Evolutionary conservation across 2,329 filamentous ascomycete species (phyloP), one percentile per base, ranked within the genome.

Genomic region (Aureobasidium sp.): DNA sequence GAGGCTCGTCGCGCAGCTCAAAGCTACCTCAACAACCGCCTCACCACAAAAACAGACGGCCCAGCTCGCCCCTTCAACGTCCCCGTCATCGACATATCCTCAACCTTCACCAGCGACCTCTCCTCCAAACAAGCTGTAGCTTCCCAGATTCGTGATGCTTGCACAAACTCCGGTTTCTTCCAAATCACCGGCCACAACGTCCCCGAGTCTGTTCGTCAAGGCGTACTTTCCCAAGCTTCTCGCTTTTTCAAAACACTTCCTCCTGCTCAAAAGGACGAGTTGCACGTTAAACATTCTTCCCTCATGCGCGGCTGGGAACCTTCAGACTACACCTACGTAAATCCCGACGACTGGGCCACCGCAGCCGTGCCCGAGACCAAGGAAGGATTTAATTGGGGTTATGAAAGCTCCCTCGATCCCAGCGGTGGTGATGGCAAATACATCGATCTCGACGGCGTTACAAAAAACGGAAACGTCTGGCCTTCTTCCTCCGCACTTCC

Each of bases 221-320:
- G 74, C 0, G 72, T 77, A n/a, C n/a, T n/a, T n/a, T n/a, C n/a
- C n/a, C 71, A 76, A 59, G 74, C 75, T 0, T 70, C 75, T 32
- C 67, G 70, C 1, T 76, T 81, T 59, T 81, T 81, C 59, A 76
- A 50, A 61, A 67, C 72, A 2, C 66, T 79, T 2, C 72, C 77
- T 0, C 67, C 75, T 5, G 73, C 78, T 61, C 77, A 77, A 64
- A 81, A 80, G 64, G 71, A 79, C 62, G 73, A 68, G 0, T 37
- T 78, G 13, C 75, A n/a, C n/a, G n/a, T n/a, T n/a, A n/a, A n/a
- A n/a, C n/a, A n/a, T n/a, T n/a, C n/a, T n/a, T n/a, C n/a, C n/a
- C n/a, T n/a, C n/a, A n/a, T n/a, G 37, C 70, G 75, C 36, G 76
- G 75, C 0, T 78, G 71, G 69, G 75, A 77, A 63, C 75, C 75